Base-by-base conservation (phyloP, 2,329 filamentous ascomycete species). In the Venturia pyrina region DNA sequence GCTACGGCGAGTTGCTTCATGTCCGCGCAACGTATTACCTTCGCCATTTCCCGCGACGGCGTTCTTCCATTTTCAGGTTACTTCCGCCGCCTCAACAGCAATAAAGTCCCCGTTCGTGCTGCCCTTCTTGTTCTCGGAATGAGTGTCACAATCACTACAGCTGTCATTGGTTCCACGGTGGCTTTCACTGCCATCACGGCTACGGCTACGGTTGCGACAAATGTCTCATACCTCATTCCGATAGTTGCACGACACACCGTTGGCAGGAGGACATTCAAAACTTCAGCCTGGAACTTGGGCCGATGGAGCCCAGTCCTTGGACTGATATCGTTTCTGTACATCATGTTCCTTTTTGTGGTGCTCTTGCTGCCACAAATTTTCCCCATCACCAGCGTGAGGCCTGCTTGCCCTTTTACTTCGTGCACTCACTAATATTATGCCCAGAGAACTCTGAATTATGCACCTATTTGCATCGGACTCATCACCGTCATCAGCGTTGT, bases 21-120 rank as follows among this genome's bases (percentile, higher is more conserved):
- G 73, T 75, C 73, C 0, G 75, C 76, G 0, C 75, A 78, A 67
- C 71, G 75, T 24, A 74, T 78, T 41, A 78, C 77, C 0, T 78
- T 75, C 65, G 76, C 77, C 64, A 76, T 78, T 61, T 75, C 75
- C 1, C 70, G 76, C 4, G 77, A 78, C 68, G 72, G 72, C 17
- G 74, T 78, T n/a, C 70, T 78, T 15, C 76, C 77, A 1, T 74
- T 72, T 56, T 74, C 73, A 41, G 71, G 69, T 44, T 76, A 73
- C 65, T 77, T 78, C 66, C 69, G 74, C 1, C 68, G 69, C 24
- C 69, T 78, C 19, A 74, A 70, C 65, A 69, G 69, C 32, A 69
- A 71, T 21, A 73, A 73, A 66, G 73, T 78, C 63, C 75, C 76
- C 1, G 74, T 77, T 10, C 73, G 77, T 64, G 75, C 76, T 0